Evolutionary conservation across 106 monocot species (phyloP).

Genomic region (Cymbidium sinense): DNA sequence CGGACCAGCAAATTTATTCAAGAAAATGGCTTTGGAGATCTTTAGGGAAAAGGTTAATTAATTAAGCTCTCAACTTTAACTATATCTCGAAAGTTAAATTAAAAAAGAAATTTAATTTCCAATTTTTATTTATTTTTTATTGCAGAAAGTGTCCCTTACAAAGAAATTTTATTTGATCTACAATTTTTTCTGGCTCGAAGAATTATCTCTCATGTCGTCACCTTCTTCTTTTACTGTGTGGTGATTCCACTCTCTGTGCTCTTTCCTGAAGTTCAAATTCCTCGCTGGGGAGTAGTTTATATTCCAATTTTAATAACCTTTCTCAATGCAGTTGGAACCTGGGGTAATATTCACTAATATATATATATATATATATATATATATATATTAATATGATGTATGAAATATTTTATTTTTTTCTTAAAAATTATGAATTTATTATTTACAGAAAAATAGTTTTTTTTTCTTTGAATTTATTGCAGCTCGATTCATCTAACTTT

Average conservation of each 20-base stretch:
- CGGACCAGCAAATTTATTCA: conserved; percentile 60
- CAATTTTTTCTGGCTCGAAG: conserved; percentile 68
- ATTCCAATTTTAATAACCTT: conserved; percentile 64
- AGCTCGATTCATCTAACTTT: conserved; percentile 25
- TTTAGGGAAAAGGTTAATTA: conserved; percentile 41
- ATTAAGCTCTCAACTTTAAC: not conserved
- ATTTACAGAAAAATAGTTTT: too few species aligned
- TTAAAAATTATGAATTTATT: too few species aligned
- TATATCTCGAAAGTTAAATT: too few species aligned
- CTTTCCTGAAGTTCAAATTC: conserved; percentile 50
- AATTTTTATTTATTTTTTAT: not conserved
- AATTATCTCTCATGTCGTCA: conserved; percentile 42
- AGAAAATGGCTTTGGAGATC: conserved; percentile 45
- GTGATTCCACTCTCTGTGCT: conserved; percentile 47
- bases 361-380: too few species aligned
- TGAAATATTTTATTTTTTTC: too few species aligned
- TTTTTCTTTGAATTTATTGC: not conserved
- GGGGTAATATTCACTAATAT: conserved; percentile 34
- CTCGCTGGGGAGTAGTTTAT: conserved; percentile 56
- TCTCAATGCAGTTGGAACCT: conserved; percentile 62
- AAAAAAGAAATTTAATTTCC: too few species aligned
- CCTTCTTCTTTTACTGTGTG: conserved; percentile 63
- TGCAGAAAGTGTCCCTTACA: conserved; percentile 44
- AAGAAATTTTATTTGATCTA: conserved; percentile 63
- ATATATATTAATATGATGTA: too few species aligned